A percentile compares a stretch with the other conserved stretches of the same genome.
These are phyloP conservation scores for Cyclostephanos tholiformis DNA, from an alignment of 108 stramenopile species.

Conservation along the genomic window DNA sequence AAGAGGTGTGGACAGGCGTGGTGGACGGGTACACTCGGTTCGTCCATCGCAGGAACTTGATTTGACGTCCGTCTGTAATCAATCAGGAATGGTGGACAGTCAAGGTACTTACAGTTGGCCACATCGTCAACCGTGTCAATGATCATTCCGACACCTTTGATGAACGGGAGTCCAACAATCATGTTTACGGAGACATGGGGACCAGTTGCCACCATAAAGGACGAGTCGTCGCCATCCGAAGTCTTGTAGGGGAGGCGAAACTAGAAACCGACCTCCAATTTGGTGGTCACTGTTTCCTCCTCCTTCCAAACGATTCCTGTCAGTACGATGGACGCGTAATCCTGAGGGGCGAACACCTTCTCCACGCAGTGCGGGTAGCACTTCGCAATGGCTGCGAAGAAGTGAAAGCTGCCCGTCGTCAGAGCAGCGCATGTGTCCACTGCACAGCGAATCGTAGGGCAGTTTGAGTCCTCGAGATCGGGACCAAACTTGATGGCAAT, in stretches of 20 bases:
- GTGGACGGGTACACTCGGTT: not conserved
- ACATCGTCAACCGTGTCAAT: not conserved
- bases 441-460: not conserved
- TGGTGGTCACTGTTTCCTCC: not conserved
- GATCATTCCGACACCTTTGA: not conserved
- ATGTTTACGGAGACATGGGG: not conserved
- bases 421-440: conserved; percentile 10
- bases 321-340: conserved; percentile 5
- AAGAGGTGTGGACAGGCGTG: no score
- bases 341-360: not conserved
- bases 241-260: no score
- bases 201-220: not conserved
- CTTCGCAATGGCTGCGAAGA: not conserved
- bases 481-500: no score
- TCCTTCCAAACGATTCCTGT: not conserved
- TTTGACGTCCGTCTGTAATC: not conserved
- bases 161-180: conserved; percentile 9
- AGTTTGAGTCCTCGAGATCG: no score
- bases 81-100: not conserved
- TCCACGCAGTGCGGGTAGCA: conserved; percentile 1
- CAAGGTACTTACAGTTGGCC: not conserved
- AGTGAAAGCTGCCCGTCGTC: not conserved
- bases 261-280: not conserved
- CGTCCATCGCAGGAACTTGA: not conserved
- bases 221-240: not conserved